Percentiles rank a stretch among this genome's conserved stretches.
phyloP scores from a whole-genome alignment of 2,329 filamentous ascomycete genomes.

The Mariannaea elegans region DNA sequence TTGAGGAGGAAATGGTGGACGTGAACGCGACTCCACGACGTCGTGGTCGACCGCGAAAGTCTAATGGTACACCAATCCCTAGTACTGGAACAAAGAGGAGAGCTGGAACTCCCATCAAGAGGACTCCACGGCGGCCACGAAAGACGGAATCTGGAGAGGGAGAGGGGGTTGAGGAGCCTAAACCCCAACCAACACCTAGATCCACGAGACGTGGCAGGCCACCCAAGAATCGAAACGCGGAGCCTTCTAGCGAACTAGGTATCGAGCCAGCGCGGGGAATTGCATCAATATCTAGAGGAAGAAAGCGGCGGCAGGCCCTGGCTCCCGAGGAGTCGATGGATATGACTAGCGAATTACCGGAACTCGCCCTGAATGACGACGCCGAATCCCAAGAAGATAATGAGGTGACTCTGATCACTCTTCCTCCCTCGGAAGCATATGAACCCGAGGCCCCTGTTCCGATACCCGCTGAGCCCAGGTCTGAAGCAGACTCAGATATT shows the following conservation, averaged over 20 bases:
- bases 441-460: conserved; percentile 9
- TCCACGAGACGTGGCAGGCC: conserved; percentile 43
- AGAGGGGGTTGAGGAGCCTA: conserved; percentile 35
- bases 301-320: conserved; percentile 35
- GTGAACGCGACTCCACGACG: conserved; percentile 49
- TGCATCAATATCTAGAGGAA: conserved; percentile 24
- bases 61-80: conserved; percentile 62
- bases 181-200: conserved; percentile 44
- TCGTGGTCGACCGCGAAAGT: conserved; percentile 58
- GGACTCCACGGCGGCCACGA: conserved; percentile 47
- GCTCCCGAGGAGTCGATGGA: conserved; percentile 40
- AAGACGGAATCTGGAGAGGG: conserved; percentile 41
- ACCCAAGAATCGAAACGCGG: conserved; percentile 38
- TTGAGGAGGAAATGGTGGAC: conserved; percentile 46
- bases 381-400: conserved; percentile 38
- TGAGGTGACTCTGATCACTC: conserved; percentile 39
- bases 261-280: conserved; percentile 25
- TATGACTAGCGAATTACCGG: conserved; percentile 33
- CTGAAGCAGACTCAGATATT: conserved; percentile 52
- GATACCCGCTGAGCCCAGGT: conserved; percentile 31
- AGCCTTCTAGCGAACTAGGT: conserved; percentile 40
- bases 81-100: conserved; percentile 54
- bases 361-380: conserved; percentile 19
- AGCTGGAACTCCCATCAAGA: conserved; percentile 55
- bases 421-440: conserved; percentile 35